Percentiles rank a stretch among this genome's conserved stretches.
Evolutionary conservation across 345 rosid genomes (phyloP).

Genomic region (Ceriops zippeliana): DNA sequence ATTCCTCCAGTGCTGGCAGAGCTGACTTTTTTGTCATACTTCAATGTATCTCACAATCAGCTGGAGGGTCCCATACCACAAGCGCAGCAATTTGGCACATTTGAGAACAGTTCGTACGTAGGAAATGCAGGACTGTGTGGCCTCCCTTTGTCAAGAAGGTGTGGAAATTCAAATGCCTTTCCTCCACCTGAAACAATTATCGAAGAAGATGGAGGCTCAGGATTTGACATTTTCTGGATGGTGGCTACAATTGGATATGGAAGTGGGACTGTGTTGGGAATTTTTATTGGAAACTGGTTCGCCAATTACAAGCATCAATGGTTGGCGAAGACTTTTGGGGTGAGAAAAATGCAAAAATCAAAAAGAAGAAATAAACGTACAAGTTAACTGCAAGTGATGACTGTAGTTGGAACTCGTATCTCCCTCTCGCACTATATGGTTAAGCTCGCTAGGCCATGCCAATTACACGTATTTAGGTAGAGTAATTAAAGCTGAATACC

Average conservation of each 20-base stretch:
- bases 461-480: too few species aligned
- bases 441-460: too few species aligned
- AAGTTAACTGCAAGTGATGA: too few species aligned
- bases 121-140: not conserved
- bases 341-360: too few species aligned
- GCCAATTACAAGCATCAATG: not conserved
- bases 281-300: not conserved
- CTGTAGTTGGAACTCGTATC: too few species aligned
- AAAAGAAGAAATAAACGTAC: not conserved
- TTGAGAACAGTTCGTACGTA: too few species aligned
- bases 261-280: not conserved
- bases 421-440: too few species aligned
- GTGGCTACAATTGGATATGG: not conserved
- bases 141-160: not conserved
- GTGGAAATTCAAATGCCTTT: not conserved
- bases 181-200: not conserved
- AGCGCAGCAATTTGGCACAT: not conserved
- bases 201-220: not conserved
- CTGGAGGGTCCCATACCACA: not conserved
- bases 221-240: not conserved
- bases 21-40: slow-evolving; percentile 1
- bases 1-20: not conserved
- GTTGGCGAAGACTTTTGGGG: not conserved
- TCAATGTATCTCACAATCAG: not conserved
- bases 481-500: too few species aligned